These are phyloP conservation scores for Cladosporium sp. DNA, from an alignment of 2,329 filamentous ascomycete genomes.

Conservation along the genomic window DNA sequence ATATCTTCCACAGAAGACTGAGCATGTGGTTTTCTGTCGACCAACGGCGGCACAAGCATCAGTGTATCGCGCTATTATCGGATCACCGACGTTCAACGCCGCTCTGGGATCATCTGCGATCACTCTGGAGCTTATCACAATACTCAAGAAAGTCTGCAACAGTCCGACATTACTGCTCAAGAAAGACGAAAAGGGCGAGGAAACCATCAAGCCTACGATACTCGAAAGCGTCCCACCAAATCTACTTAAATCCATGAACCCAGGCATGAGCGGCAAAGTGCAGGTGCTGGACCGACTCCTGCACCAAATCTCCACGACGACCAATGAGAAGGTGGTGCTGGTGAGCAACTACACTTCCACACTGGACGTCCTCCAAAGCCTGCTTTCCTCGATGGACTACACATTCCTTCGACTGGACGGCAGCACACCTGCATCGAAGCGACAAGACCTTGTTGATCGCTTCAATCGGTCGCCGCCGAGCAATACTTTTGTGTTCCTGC, in stretches of 20 bases:
- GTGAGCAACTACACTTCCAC: conserved; percentile 78
- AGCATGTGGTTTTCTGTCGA: conserved; percentile 67
- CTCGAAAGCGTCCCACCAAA: conserved; percentile 53
- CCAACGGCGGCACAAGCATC: conserved; percentile 62
- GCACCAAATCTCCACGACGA: conserved; percentile 60
- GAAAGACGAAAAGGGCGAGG: conserved; percentile 49
- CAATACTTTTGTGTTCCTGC: conserved; percentile 67
- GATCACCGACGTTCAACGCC: conserved; percentile 63
- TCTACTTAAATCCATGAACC: conserved; percentile 52
- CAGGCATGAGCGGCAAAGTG: conserved; percentile 65
- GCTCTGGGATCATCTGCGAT: conserved; percentile 64
- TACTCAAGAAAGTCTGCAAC: conserved; percentile 75
- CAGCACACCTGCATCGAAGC: conserved; percentile 63
- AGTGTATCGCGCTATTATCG: conserved; percentile 65
- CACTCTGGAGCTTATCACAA: conserved; percentile 68
- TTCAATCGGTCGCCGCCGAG: conserved; percentile 64
- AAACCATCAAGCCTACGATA: conserved; percentile 36
- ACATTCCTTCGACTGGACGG: conserved; percentile 70
- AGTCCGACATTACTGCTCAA: conserved; percentile 64
- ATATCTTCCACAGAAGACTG: conserved; percentile 67
- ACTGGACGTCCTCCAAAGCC: conserved; percentile 64
- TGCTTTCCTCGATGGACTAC: conserved; percentile 62
- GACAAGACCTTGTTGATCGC: conserved; percentile 68
- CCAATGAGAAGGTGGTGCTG: conserved; percentile 70
- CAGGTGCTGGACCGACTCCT: conserved; percentile 67